Percentiles rank a stretch among this genome's conserved stretches.
Evolutionary conservation across 176 grass and related monocot species (phyloP).

Genomic region (Miscanthus lutarioriparius): DNA sequence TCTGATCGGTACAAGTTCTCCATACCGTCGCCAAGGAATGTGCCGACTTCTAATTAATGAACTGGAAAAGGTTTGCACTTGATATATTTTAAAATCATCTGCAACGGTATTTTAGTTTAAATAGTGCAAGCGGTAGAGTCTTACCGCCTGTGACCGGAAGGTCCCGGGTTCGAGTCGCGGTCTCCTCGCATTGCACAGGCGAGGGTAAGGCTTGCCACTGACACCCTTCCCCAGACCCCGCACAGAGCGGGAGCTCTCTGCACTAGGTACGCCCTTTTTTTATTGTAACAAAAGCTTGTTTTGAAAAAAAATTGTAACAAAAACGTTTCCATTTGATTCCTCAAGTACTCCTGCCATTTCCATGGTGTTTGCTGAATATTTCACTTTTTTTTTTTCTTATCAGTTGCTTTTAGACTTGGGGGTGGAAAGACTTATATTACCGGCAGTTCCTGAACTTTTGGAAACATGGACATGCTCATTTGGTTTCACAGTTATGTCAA

Average conservation of each 20-base stretch:
- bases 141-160: too few species aligned
- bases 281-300: background rate
- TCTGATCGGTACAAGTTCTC: conserved; percentile 59
- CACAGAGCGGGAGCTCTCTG: too few species aligned
- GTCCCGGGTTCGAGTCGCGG: too few species aligned
- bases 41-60: conserved; percentile 59
- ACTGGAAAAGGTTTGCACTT: conserved; percentile 61
- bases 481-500: conserved; percentile 53
- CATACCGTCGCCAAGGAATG: conserved; percentile 58
- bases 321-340: conserved; percentile 13
- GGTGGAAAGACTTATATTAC: conserved; percentile 67
- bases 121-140: too few species aligned
- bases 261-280: too few species aligned
- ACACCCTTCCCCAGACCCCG: too few species aligned
- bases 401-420: conserved; percentile 57
- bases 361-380: conserved; percentile 2
- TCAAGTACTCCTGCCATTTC: conserved; percentile 31
- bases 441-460: conserved; percentile 60
- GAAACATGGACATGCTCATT: conserved; percentile 65
- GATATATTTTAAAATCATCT: conserved; percentile 21
- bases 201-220: too few species aligned
- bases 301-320: background rate
- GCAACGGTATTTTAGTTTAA: background rate
- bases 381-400: conserved; percentile 34
- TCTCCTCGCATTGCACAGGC: too few species aligned